Evolutionary conservation across 2,329 filamentous ascomycete genomes (phyloP).

Genomic region (Aspergillus novoparasiticus): DNA sequence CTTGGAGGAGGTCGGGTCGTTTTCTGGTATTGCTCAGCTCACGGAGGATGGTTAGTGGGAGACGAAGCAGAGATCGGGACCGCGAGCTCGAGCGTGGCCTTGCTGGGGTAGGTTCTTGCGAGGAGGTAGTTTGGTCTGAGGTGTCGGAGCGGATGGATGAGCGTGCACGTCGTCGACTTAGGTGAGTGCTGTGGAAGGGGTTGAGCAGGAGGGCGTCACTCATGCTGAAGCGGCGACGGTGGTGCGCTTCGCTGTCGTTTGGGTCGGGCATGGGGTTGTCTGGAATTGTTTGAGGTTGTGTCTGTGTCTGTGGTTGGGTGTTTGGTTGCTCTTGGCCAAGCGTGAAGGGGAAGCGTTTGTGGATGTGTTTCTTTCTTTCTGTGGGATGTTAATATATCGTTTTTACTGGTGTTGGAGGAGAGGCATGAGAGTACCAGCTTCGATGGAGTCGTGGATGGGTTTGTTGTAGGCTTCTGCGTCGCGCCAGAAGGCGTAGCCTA

Average conservation of each 20-base stretch:
- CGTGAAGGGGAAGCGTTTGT: conserved; percentile 30
- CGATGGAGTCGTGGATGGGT: conserved; percentile 19
- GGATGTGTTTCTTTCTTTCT: conserved; percentile 23
- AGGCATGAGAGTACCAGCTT: conserved; percentile 15
- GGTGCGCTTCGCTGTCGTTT: not conserved
- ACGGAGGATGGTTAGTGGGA: conserved; percentile 14
- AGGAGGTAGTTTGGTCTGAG: conserved; percentile 7
- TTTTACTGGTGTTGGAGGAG: not conserved
- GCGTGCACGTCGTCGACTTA: conserved; percentile 7
- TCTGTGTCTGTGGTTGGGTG: not conserved
- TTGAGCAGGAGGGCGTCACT: conserved; percentile 22
- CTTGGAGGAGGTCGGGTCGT: not conserved
- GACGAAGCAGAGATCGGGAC: conserved; percentile 19
- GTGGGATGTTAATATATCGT: not conserved
- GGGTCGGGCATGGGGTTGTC: not conserved
- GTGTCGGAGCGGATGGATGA: conserved; percentile 13
- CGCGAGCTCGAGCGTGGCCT: conserved; percentile 5
- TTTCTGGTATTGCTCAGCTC: not conserved
- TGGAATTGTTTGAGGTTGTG: not conserved
- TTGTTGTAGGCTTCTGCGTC: conserved; percentile 25
- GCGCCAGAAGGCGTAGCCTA: conserved; percentile 33
- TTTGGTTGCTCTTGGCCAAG: conserved; percentile 15
- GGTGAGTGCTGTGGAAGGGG: not conserved
- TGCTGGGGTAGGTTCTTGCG: not conserved
- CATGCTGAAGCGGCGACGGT: conserved; percentile 30